These are phyloP conservation scores for Ophiostoma sp. DNA, from an alignment of 2,329 filamentous ascomycete species.

Conservation along the genomic window DNA sequence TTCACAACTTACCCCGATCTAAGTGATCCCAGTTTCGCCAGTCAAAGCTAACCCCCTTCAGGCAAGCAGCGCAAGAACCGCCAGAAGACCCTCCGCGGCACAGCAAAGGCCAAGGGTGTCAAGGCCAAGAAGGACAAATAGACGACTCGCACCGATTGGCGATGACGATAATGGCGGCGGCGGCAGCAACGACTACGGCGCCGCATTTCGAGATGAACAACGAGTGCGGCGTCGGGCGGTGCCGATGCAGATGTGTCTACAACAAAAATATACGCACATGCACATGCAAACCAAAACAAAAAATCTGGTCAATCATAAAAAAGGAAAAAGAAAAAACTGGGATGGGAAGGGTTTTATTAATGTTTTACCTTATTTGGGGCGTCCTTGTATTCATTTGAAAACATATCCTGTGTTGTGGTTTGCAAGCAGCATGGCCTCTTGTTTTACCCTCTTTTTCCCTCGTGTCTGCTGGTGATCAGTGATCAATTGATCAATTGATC, in stretches of 20 bases:
- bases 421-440: constrained; percentile 15
- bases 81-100: constrained; percentile 96
- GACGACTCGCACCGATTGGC: constrained; percentile 35
- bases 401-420: constrained; percentile 12
- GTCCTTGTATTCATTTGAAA: constrained; percentile 17
- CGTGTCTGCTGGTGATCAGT: neutral
- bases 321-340: constrained; percentile 13
- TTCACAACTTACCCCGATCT: no score
- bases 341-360: constrained; percentile 16
- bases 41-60: constrained; percentile 40
- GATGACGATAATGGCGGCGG: constrained; percentile 6
- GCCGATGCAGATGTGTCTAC: neutral
- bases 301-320: constrained; percentile 9
- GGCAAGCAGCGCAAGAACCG: constrained; percentile 99
- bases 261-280: neutral
- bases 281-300: neutral
- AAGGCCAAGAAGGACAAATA: constrained; percentile 93
- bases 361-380: constrained; percentile 17
- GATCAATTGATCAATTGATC: no score
- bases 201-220: constrained; percentile 6
- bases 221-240: constrained; percentile 2
- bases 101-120: constrained; percentile 95
- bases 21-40: neutral
- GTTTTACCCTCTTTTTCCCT: neutral
- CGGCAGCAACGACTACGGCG: neutral